phyloP scores from a whole-genome alignment of 306 rosid genomes.

The Styphnolobium japonicum region DNA sequence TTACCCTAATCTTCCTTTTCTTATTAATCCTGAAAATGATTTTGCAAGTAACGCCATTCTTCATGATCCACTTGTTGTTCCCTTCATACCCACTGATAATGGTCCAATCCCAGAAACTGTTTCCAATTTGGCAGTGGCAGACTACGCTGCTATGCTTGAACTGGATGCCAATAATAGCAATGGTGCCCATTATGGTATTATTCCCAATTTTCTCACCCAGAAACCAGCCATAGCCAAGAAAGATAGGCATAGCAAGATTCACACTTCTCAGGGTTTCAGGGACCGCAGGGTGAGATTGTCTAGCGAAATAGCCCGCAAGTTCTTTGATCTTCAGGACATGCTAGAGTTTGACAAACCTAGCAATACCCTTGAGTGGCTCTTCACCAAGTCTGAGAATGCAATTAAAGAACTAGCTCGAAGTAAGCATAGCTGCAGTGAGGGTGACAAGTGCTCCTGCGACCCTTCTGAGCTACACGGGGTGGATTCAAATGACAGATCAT shows the following conservation, averaged over 20 bases:
- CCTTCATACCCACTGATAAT: conserved; percentile 24
- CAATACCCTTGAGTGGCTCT: conserved; percentile 87
- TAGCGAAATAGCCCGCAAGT: conserved; percentile 71
- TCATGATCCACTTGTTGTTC: conserved; percentile 32
- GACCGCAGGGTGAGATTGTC: conserved; percentile 85
- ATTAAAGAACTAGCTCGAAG: conserved; percentile 50
- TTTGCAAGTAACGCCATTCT: conserved; percentile 25
- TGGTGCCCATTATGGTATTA: not conserved
- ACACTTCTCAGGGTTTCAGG: conserved; percentile 80
- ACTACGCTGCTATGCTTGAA: conserved; percentile 25
- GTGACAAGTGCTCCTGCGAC: not conserved
- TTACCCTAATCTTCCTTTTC: conserved; percentile 30
- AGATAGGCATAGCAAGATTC: conserved; percentile 91
- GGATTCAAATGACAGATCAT: conserved; percentile 26
- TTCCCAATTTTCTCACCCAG: conserved; percentile 29
- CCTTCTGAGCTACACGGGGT: conserved; percentile 12
- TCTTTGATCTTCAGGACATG: conserved; percentile 93
- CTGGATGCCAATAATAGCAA: not conserved
- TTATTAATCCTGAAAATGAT: conserved; percentile 27
- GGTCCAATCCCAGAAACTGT: conserved; percentile 24
- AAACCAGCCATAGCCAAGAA: conserved; percentile 46
- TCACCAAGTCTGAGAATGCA: conserved; percentile 57
- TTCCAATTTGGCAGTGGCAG: conserved; percentile 30
- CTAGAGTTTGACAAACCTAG: conserved; percentile 90
- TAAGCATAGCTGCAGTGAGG: conserved; percentile 14